Evolutionary conservation across 2,329 filamentous ascomycete genomes (phyloP), one percentile per base, ranked within the genome.

Genomic region (Pseudocercospora vitis): DNA sequence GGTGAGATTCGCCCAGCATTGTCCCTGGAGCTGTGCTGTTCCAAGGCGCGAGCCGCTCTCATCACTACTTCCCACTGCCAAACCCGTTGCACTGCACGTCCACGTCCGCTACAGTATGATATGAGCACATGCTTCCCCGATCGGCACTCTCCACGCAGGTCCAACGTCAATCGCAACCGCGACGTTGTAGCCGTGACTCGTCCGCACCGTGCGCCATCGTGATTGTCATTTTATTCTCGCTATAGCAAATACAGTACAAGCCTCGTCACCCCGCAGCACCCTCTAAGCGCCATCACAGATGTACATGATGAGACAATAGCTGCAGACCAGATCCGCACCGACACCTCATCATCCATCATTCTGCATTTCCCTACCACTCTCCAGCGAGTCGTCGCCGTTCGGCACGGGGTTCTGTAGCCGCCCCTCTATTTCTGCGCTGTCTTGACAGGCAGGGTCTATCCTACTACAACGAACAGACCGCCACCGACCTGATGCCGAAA

Each of bases 61-160:
- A 19, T 40, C 37, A 12, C 7, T 24, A 12, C 37, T n/a, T 24
- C 37, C 19, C 37, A 47, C 44, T 21, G 44, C 44, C 16, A 47
- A 32, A 40, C 37, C n/a, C 37, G 23, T 23, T 23, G 21, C 51
- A 47, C 52, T 37, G 23, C 52, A 4, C 48, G 51, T 44, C 48
- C 47, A 50, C 7, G 52, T 47, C 52, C 14, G 24, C 40, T 31
- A 51, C n/a, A n/a, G n/a, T n/a, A n/a, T n/a, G n/a, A n/a, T 45
- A 26, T 33, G 35, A 28, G 44, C 44, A 47, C 44, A 33, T 7
- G 23, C n/a, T n/a, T n/a, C 44, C 44, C 44, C 28, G 44, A 47
- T 47, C 14, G 21, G n/a, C 44, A 33, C n/a, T 12, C 24, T 28
- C 14, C 29, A 12, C 19, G 26, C 14, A 23, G 9, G 29, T 14